Conservation (phyloP, 179 eudicot genomes). For the Patellifolia procumbens region DNA sequence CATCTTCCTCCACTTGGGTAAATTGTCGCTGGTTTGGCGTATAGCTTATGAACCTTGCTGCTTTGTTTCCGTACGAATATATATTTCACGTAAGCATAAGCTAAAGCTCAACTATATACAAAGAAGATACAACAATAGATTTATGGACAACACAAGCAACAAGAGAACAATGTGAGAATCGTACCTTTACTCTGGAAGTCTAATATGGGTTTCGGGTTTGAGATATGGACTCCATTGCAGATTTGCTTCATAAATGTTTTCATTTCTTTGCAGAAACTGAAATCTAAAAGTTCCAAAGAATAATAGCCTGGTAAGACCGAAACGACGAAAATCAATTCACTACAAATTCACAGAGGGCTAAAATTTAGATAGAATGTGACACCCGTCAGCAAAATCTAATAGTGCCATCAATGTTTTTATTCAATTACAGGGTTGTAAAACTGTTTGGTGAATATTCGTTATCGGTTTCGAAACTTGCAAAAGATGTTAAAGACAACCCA, state of each 20-base stretch:
- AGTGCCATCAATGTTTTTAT: not conserved
- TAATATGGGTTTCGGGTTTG: not conserved
- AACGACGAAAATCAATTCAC: not conserved
- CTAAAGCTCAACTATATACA: not conserved
- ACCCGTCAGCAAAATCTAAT: not conserved
- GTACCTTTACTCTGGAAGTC: not conserved
- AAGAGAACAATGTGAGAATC: not conserved
- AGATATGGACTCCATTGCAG: not conserved
- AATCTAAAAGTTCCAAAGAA: not conserved
- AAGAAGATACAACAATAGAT: not conserved
- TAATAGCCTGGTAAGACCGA: not conserved
- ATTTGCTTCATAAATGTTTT: not conserved
- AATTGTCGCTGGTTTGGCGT: slow-evolving; percentile 8
- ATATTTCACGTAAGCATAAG: not conserved
- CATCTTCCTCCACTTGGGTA: slow-evolving; percentile 16
- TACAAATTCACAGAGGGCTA: not conserved
- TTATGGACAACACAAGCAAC: not conserved
- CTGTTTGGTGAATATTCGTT: too few relatives aligned
- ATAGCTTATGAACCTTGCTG: slow-evolving; percentile 20
- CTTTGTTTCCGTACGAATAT: not conserved
- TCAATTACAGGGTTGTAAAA: too few relatives aligned
- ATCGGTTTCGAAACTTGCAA: too few relatives aligned
- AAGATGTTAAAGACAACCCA: too few relatives aligned
- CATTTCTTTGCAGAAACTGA: not conserved
- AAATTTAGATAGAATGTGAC: not conserved